Percentiles rank a stretch among this genome's conserved stretches.
These are phyloP conservation scores for Penicillium herquei DNA, from an alignment of 495 filamentous ascomycete species.

Conservation along the genomic window DNA sequence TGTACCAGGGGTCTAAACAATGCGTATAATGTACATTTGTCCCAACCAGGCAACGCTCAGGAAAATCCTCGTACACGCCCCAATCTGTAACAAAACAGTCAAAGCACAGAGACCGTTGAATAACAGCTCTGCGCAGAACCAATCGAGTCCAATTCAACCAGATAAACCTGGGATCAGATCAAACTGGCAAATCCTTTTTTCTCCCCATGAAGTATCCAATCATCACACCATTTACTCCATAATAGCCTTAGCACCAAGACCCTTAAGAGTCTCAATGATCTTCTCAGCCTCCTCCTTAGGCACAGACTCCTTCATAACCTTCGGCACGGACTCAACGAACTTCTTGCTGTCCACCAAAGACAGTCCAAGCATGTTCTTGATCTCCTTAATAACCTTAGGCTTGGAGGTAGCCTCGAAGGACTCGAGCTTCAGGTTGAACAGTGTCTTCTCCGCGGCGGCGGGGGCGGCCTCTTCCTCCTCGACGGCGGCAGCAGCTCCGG, in stretches of 20 bases:
- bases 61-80: slow-evolving; percentile 15
- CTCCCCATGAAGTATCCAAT: slow-evolving; percentile 14
- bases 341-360: slow-evolving; percentile 99
- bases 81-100: slow-evolving; percentile 13
- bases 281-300: slow-evolving; percentile 99
- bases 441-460: slow-evolving; percentile 86
- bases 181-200: not conserved
- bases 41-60: slow-evolving; percentile 31
- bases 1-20: slow-evolving; percentile 36
- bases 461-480: slow-evolving; percentile 86
- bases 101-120: slow-evolving; percentile 23
- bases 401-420: slow-evolving; percentile 85
- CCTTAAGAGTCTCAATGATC: slow-evolving; percentile 93
- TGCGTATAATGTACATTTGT: slow-evolving; percentile 50
- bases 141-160: too few species aligned
- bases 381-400: slow-evolving; percentile 99
- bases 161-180: too few species aligned
- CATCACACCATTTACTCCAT: slow-evolving; percentile 69
- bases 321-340: slow-evolving; percentile 96
- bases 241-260: slow-evolving; percentile 76
- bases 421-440: slow-evolving; percentile 92
- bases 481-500: slow-evolving; percentile 63
- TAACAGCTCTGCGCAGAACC: slow-evolving; percentile 16
- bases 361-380: slow-evolving; percentile 92
- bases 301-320: slow-evolving; percentile 97